Conservation (phyloP, 2,329 filamentous ascomycete genomes). For the Fusarium piperis region DNA sequence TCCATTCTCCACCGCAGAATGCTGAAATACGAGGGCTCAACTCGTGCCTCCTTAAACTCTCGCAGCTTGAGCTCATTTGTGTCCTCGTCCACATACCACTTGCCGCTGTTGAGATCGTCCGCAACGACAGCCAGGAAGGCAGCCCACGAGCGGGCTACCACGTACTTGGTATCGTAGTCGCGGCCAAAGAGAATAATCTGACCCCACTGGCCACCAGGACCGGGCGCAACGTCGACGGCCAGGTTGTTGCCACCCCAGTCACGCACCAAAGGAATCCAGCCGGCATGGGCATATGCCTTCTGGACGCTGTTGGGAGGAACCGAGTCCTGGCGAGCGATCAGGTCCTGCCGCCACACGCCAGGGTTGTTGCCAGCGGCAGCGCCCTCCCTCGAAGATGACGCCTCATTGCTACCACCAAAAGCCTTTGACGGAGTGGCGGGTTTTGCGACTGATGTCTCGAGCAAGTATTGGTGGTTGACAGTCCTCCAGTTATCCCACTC, state of each 20-base stretch:
- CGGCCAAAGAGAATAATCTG: conserved; percentile 97
- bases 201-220: conserved; percentile 90
- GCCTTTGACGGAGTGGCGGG: conserved; percentile 76
- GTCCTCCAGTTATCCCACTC: conserved; percentile 97
- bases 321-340: conserved; percentile 85
- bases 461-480: conserved; percentile 90
- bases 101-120: conserved; percentile 89
- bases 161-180: conserved; percentile 98
- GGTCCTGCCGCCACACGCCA: conserved; percentile 81
- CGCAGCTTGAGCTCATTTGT: conserved; percentile 89
- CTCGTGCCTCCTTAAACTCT: conserved; percentile 88
- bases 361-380: conserved; percentile 65
- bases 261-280: conserved; percentile 94
- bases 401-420: conserved; percentile 71
- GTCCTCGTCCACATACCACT: conserved; percentile 94
- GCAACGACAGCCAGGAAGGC: conserved; percentile 86
- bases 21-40: conserved; percentile 93
- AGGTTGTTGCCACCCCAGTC: conserved; percentile 99
- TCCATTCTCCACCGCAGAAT: conserved; percentile 95
- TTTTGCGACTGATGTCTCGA: conserved; percentile 64
- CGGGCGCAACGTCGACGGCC: conserved; percentile 90
- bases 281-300: conserved; percentile 91
- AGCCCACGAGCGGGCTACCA: conserved; percentile 91
- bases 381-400: conserved; percentile 73
- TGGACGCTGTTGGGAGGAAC: conserved; percentile 88